A percentile compares a stretch with the other conserved stretches of the same genome.
Evolutionary conservation across 768 basidiomycete species (phyloP).

Genomic region (Saitozyma podzolica): DNA sequence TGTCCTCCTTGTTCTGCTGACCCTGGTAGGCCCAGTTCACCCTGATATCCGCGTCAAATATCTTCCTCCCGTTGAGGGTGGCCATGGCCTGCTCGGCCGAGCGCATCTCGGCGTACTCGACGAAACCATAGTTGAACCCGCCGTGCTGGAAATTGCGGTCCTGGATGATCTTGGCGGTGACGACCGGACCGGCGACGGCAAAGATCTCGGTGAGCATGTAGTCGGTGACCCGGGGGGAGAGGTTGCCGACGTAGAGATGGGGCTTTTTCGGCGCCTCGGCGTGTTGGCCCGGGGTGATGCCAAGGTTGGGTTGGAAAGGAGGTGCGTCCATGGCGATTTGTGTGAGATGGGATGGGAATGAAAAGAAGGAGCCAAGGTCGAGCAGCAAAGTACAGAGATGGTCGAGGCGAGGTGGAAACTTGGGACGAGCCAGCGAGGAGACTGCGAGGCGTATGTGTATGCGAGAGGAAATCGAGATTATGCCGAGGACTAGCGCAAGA

Average conservation of each 20-base stretch:
- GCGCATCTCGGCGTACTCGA: conserved; percentile 98
- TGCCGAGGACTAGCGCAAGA: conserved; percentile 57
- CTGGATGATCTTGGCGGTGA: conserved; percentile 99
- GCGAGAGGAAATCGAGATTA: conserved; percentile 19
- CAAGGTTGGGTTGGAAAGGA: conserved; percentile 8
- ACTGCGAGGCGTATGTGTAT: conserved; percentile 1
- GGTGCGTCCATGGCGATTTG: neutral
- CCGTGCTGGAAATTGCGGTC: conserved; percentile 99
- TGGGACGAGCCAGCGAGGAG: conserved; percentile 10
- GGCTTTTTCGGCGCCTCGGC: conserved; percentile 61
- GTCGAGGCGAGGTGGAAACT: neutral
- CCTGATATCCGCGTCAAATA: conserved; percentile 98
- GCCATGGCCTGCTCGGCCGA: conserved; percentile 98
- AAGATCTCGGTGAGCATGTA: conserved; percentile 90
- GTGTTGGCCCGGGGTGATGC: conserved; percentile 12
- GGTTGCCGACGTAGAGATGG: conserved; percentile 97
- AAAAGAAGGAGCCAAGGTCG: neutral
- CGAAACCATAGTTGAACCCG: conserved; percentile 98
- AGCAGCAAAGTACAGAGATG: neutral
- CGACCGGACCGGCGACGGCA: conserved; percentile 72
- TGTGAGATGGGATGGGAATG: neutral
- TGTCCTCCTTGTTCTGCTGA: conserved; percentile 97
- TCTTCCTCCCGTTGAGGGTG: conserved; percentile 97
- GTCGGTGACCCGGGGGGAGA: conserved; percentile 96
- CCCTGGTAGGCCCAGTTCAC: conserved; percentile 99